Conservation (phyloP, 2,329 filamentous ascomycete genomes). For the Truncatella angustata region DNA sequence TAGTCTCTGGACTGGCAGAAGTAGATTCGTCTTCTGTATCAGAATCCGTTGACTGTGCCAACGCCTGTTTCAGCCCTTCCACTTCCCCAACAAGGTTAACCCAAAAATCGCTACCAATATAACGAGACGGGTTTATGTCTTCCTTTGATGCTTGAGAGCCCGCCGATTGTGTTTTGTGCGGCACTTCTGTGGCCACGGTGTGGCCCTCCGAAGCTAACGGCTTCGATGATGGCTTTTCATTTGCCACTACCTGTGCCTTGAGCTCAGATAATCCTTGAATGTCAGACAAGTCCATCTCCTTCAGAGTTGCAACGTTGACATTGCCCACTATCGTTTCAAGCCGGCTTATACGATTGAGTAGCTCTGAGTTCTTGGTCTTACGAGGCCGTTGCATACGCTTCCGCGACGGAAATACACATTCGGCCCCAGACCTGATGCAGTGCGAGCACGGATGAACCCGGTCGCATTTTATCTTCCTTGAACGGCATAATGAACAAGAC, state of each 20-base stretch:
- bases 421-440: constrained; percentile 44
- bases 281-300: constrained; percentile 9
- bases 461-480: constrained; percentile 62
- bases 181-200: not conserved
- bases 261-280: not conserved
- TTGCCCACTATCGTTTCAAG: constrained; percentile 45
- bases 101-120: constrained; percentile 44
- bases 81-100: constrained; percentile 41
- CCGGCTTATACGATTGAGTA: constrained; percentile 41
- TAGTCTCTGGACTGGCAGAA: constrained; percentile 30
- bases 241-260: constrained; percentile 2
- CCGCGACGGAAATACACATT: constrained; percentile 47
- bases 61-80: constrained; percentile 40
- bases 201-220: not conserved
- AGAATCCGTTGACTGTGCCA: constrained; percentile 41
- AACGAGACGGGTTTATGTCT: constrained; percentile 29
- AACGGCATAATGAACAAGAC: constrained; percentile 60
- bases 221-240: not conserved
- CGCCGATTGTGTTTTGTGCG: not conserved
- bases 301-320: constrained; percentile 32
- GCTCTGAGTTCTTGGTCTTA: constrained; percentile 40
- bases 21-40: constrained; percentile 33
- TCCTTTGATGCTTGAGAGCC: not conserved
- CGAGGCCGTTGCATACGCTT: constrained; percentile 41
- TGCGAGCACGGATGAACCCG: constrained; percentile 54